Conservation (phyloP, 1,284 basidiomycete genomes). For the Puccinia brachypodii region DNA sequence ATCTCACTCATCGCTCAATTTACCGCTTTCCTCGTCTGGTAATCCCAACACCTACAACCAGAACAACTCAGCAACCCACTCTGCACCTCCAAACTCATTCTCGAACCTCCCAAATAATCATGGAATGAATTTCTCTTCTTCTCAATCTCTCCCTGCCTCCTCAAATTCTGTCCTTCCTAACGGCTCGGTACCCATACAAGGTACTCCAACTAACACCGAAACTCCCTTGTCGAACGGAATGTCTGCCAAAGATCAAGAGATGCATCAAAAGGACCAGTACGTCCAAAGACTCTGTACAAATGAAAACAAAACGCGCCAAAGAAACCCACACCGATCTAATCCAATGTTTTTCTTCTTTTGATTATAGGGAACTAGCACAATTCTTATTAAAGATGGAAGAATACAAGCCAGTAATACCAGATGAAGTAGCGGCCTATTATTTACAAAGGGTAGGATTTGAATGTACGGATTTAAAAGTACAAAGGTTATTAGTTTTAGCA, state of each 20-base stretch:
- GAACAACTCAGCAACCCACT: neutral
- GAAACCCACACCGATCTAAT: neutral
- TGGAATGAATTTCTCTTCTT: neutral
- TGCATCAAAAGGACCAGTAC: conserved; percentile 47
- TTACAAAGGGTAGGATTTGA: conserved; percentile 95
- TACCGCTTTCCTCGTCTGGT: neutral
- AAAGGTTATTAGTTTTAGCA: conserved; percentile 88
- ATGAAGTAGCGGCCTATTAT: conserved; percentile 97
- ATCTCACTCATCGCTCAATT: neutral
- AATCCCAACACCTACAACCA: neutral
- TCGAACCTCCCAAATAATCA: neutral
- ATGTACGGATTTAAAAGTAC: conserved; percentile 85
- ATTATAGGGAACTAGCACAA: conserved; percentile 74
- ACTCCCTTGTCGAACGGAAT: conserved; percentile 30
- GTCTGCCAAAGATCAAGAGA: conserved; percentile 38
- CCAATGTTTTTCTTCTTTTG: neutral
- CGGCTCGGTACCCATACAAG: neutral
- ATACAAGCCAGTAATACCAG: conserved; percentile 96
- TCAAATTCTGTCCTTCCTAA: neutral
- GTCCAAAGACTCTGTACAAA: too few relatives aligned
- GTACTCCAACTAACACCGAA: neutral
- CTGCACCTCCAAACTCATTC: neutral
- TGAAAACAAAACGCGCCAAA: neutral
- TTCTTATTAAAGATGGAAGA: conserved; percentile 95
- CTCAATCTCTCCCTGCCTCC: neutral